Evolutionary conservation across 1,139 yeast species (phyloP).

Genomic region (Yamadazyma friedrichii): DNA sequence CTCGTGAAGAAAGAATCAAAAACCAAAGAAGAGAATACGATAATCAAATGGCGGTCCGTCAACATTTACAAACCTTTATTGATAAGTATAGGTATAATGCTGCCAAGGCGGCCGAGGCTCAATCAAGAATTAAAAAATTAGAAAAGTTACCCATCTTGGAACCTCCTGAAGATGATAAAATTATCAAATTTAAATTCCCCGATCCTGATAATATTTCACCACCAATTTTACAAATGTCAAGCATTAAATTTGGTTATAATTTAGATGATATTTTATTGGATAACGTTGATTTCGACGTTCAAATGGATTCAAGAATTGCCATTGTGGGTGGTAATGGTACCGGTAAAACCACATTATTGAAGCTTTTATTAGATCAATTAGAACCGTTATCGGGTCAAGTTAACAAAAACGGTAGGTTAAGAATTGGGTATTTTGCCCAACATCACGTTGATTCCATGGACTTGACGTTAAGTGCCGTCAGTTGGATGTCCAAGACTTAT

Average conservation of each 20-base stretch:
- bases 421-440: slow-evolving; percentile 98
- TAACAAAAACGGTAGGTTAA: slow-evolving; percentile 75
- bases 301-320: slow-evolving; percentile 92
- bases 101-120: slow-evolving; percentile 96
- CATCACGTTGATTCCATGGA: slow-evolving; percentile 99
- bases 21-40: slow-evolving; percentile 94
- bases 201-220: slow-evolving; percentile 93
- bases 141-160: slow-evolving; percentile 91
- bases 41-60: slow-evolving; percentile 92
- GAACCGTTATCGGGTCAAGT: slow-evolving; percentile 75
- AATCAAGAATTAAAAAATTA: slow-evolving; percentile 92
- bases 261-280: slow-evolving; percentile 60
- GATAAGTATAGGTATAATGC: slow-evolving; percentile 97
- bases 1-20: slow-evolving; percentile 93
- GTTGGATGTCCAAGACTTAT: slow-evolving; percentile 86
- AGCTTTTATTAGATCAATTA: slow-evolving; percentile 75
- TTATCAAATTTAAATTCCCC: slow-evolving; percentile 85
- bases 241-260: slow-evolving; percentile 81
- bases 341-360: slow-evolving; percentile 94
- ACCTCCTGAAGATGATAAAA: slow-evolving; percentile 91
- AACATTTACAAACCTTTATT: slow-evolving; percentile 89
- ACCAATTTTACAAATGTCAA: slow-evolving; percentile 86
- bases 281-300: slow-evolving; percentile 85
- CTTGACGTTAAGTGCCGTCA: slow-evolving; percentile 78
- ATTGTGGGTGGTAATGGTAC: slow-evolving; percentile 99